Base-by-base conservation (phyloP, 257 asterid genomes). In the Ocimum tenuiflorum region DNA sequence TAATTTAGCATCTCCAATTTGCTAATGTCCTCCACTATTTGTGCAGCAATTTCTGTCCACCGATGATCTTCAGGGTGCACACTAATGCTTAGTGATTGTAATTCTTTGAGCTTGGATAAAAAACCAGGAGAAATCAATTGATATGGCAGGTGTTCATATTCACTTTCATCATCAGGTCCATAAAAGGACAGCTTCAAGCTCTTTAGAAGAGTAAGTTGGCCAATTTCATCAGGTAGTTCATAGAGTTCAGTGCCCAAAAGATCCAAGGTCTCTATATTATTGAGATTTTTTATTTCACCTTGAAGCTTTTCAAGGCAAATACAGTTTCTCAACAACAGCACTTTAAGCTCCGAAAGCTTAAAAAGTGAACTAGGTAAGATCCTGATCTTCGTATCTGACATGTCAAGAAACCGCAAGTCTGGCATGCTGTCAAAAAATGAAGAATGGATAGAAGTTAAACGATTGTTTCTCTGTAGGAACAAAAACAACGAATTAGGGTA, bases 51-150 rank as follows among this genome's bases (percentile, higher is more conserved):
- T 50, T 19, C 27, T 57, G 5, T 7, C 81, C 81, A 77, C 13
- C 78, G 20, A 8, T 15, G 15, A 53, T 72, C 78, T 47, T 77
- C 73, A 14, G 81, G 81, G 48, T 77, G 81, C 65, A 77, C 78
- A 0, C 13, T 23, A 13, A 77, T 48, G 73, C 75, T 58, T 15
- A 77, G 57, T 15, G 64, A 52, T 59, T 29, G 29, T 31, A 77
- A 20, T 3, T 19, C 18, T 48, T 58, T 51, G 63, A 77, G 81
- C 63, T 52, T 15, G 15, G 81, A 64, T 19, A 77, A 9, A 6
- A 68, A 7, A 13, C n/a, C 18, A 0, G 31, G 75, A 72, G 67
- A 68, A 43, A 77, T 23, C 12, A 72, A 24, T 6, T 22, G 19
- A 4, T 27, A 14, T n/a, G 73, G 73, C n/a, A 68, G 43, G 39